Base-by-base conservation (phyloP, 805 yeast genomes). In the Candida tibetensis region DNA sequence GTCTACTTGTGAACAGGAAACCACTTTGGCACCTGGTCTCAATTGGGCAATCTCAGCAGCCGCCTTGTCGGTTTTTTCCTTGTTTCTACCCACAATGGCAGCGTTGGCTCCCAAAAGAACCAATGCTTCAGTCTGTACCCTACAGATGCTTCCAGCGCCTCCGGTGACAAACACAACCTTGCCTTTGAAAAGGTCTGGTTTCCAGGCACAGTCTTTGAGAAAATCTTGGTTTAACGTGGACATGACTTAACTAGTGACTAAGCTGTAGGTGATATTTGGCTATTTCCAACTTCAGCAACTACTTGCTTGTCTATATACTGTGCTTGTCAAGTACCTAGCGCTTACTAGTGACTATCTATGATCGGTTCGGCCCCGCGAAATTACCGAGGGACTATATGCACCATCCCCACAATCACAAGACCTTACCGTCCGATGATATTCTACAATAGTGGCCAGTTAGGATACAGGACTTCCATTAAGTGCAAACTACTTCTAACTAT, bases 81-180 rank as follows among this genome's bases (percentile, higher is more conserved):
- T 31, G 47, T 56, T 57, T 32, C 62, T 41, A 4, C 62, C 62
- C 15, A 57, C 49, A 35, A 57, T 56, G 9, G 58, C 62, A 1
- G 62, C 62, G 35, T 57, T 39, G 29, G 62, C 62, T 5, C 62
- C 62, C 15, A 57, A 52, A 14, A 57, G 48, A 10, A 57, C 49
- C 44, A 57, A 23, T 4, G 62, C 62, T 35, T 57, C 62, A 15
- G 60, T 53, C 32, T 57, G 62, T 7, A 54, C 62, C 17, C 55
- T 46, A 34, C 62, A 57, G 30, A 57, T 57, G 33, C 58, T 48
- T 30, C 62, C 62, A 8, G 62, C 60, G 17, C 62, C 62, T 10
- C 62, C 62, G 0, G 62, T 57, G 37, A 56, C 60, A 32, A 57
- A 57, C 17, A 51, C 60, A n/a, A 57, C 62, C 41, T 57, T 57